Evolutionary conservation across 805 yeast species (phyloP), one percentile per base, ranked within the genome.

Genomic region (Debaryomyces prosopidis): DNA sequence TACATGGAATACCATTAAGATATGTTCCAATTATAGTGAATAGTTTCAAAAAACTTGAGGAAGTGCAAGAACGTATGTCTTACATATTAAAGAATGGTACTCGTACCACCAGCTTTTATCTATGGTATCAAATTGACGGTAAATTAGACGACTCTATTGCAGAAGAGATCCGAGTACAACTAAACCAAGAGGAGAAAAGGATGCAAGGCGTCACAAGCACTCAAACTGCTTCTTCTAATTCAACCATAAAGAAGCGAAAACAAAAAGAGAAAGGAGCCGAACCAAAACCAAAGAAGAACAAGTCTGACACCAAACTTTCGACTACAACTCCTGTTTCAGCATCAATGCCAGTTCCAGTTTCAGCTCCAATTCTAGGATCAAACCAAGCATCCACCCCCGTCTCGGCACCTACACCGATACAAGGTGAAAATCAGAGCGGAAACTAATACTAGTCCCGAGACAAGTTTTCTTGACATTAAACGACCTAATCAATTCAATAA

Each of bases 41-140:
- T 54, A 83, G 95, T 62, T 84, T 87, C 34, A 70, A 77, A 31
- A 77, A 81, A 2, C 55, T 72, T 12, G 80, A 78, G 1, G 71
- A 77, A 14, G 92, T 85, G 0, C 79, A 75, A 40, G 63, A 66
- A 14, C 66, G 74, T 15, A 89, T 92, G 96, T 72, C 74, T 33
- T 67, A 73, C 8, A 77, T 84, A 3, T 61, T 89, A 44, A 68
- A 71, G 12, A 68, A 65, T 15, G 96, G 96, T 1, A 71, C 73
- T 1, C 73, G 89, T 46, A 65, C 82, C 3, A 68, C 84, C 5
- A 79, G 79, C 28, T 80, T 81, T 53, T 79, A 85, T 59, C 68
- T 89, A 16, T 90, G 97, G 96, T 88, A 85, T 57, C 89, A 87
- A 54, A 73, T 92, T 9, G 94, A 87, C 62, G 91, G 89, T 0